A percentile compares a stretch with the other conserved stretches of the same genome.
Evolutionary conservation across 1,284 basidiomycete genomes (phyloP).

Genomic region (Heterobasidion annosum): DNA sequence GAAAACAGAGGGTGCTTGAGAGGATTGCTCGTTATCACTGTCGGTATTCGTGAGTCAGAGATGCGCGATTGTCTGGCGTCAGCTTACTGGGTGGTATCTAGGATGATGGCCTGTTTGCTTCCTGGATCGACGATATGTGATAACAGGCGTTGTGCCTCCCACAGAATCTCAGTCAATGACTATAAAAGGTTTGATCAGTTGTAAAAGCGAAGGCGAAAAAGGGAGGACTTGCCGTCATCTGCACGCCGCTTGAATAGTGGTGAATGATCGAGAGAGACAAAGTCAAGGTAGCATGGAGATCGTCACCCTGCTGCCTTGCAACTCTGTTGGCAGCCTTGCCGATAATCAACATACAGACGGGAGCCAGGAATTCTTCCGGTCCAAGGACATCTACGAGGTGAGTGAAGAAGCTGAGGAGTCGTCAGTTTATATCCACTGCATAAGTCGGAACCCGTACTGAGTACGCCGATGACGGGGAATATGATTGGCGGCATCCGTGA

Average conservation of each 20-base stretch:
- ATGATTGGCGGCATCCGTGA: conserved; percentile 82
- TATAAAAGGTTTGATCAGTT: conserved; percentile 20
- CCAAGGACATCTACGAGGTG: conserved; percentile 88
- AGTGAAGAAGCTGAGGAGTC: conserved; percentile 68
- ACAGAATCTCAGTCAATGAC: conserved; percentile 59
- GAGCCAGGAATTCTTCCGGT: conserved; percentile 73
- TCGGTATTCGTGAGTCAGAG: not conserved
- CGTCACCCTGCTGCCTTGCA: conserved; percentile 55
- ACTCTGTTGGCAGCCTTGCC: conserved; percentile 72
- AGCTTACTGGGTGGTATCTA: conserved; percentile 47
- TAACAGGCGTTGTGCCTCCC: conserved; percentile 59
- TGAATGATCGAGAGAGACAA: conserved; percentile 63
- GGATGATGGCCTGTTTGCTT: conserved; percentile 35
- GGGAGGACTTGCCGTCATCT: conserved; percentile 43
- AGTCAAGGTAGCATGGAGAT: conserved; percentile 50
- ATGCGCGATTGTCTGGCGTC: too few species aligned
- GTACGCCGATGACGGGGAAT: conserved; percentile 83
- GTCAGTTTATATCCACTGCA: not conserved
- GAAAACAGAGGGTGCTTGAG: conserved; percentile 30
- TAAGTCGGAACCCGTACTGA: conserved; percentile 39
- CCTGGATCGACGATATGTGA: conserved; percentile 32
- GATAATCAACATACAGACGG: conserved; percentile 80
- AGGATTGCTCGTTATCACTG: conserved; percentile 48
- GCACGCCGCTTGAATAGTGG: conserved; percentile 41
- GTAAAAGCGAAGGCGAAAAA: conserved; percentile 9